Evolutionary conservation across 1,284 basidiomycete species (phyloP), one percentile per base, ranked within the genome.

Genomic region (Cutaneotrichosporon sp.): DNA sequence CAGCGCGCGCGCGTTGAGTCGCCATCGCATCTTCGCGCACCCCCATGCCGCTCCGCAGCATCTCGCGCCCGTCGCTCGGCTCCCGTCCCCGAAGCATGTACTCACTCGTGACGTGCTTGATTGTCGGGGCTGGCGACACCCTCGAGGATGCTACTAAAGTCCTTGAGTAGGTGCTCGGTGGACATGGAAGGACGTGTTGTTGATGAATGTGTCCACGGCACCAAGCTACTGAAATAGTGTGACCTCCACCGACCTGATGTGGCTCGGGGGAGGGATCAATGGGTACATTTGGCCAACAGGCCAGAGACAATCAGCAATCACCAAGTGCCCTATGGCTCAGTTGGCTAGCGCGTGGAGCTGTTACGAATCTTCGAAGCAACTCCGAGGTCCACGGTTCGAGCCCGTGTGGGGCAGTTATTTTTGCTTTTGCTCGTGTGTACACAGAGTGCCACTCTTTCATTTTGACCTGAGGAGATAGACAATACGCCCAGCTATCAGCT

Each of bases 101-200:
- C 74, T 66, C 51, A 77, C 76, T 70, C 69, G 38, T 69, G 67
- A 16, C 74, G 56, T 3, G 63, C 65, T 22, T 59, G 57, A 52
- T 75, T 71, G 20, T 66, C 73, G 8, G 66, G 42, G 20, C 70
- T 72, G 55, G 73, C 72, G 43, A 78, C 64, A 7, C 71, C 76
- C 16, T 71, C 67, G 13, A 78, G 66, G 27, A 78, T 68, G 34
- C 56, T 52, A 2, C 72, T 71, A 10, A 78, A 57, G 55, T 76
- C 74, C 18, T 71, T 71, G 52, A 78, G 57, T 20, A 78, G 70
- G 54, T 78, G 72, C 59, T 78, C 76, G 22, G 76, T 77, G 14
- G 76, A 78, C 64, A 66, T 66, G 42, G 38, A 18, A 38, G 38
- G 38, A 42, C 38, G 38, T n/a, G 38, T n/a, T 42, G 38, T 42